Evolutionary conservation across 371 early-diverging fungal genomes (phyloP).

Genomic region (Rhizomucor pusillus): DNA sequence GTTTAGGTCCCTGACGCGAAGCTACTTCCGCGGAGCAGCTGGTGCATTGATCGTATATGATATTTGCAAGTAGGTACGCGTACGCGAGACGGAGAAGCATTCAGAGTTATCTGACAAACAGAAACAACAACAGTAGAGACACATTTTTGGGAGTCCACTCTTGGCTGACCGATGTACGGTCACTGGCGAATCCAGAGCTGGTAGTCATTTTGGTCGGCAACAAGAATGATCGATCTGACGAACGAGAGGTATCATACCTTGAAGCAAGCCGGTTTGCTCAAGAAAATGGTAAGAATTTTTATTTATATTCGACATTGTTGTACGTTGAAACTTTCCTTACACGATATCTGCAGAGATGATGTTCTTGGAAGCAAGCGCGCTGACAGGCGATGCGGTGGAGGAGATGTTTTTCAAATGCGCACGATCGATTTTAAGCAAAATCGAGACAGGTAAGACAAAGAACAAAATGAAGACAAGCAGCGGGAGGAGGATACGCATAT

Average conservation of each 20-base stretch:
- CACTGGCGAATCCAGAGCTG: slow-evolving; percentile 64
- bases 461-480: not conserved
- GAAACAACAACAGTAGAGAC: slow-evolving; percentile 39
- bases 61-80: slow-evolving; percentile 57
- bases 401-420: slow-evolving; percentile 64
- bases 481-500: not conserved
- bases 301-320: not conserved
- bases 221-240: slow-evolving; percentile 60
- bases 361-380: slow-evolving; percentile 62
- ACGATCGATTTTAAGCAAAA: slow-evolving; percentile 57
- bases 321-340: not conserved
- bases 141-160: slow-evolving; percentile 55
- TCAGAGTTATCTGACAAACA: not conserved
- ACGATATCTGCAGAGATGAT: slow-evolving; percentile 48
- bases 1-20: slow-evolving; percentile 71
- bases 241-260: slow-evolving; percentile 61
- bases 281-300: slow-evolving; percentile 46
- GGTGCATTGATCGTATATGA: slow-evolving; percentile 71
- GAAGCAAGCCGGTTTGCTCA: slow-evolving; percentile 73
- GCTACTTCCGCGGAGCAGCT: slow-evolving; percentile 69
- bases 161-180: slow-evolving; percentile 66
- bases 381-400: slow-evolving; percentile 61
- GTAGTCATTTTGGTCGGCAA: slow-evolving; percentile 73
- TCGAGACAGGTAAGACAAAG: slow-evolving; percentile 57
- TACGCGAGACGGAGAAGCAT: not conserved